Conservation (phyloP, 768 basidiomycete species). For the Boletales sp. region DNA sequence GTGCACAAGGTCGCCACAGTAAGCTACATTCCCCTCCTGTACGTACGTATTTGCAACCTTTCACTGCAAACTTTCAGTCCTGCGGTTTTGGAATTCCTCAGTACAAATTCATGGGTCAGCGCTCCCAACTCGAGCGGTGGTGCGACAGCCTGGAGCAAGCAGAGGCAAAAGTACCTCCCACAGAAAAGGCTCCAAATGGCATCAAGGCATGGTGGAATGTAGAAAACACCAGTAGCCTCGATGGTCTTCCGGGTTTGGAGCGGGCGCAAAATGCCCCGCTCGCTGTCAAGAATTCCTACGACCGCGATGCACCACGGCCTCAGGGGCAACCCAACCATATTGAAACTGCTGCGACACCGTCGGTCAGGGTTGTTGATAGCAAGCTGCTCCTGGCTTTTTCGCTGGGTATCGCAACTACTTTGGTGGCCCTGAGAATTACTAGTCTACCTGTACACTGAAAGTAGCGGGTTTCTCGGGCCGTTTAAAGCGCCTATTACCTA, state of each 20-base stretch:
- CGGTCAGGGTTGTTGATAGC: neutral
- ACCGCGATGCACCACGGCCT: slow-evolving; percentile 11
- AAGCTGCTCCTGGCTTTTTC: slow-evolving; percentile 28
- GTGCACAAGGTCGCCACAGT: slow-evolving; percentile 56
- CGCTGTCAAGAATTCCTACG: slow-evolving; percentile 19
- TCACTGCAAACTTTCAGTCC: slow-evolving; percentile 40
- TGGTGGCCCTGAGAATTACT: slow-evolving; percentile 9
- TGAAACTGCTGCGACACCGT: neutral
- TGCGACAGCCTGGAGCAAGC: slow-evolving; percentile 40
- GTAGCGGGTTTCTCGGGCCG: too few species aligned
- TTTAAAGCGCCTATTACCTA: too few species aligned
- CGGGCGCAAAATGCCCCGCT: slow-evolving; percentile 24
- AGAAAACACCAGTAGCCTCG: slow-evolving; percentile 49
- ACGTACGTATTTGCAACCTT: neutral
- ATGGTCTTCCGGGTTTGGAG: slow-evolving; percentile 51
- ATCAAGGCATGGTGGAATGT: slow-evolving; percentile 54
- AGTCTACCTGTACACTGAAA: slow-evolving; percentile 5
- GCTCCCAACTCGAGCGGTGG: slow-evolving; percentile 48
- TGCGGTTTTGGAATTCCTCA: slow-evolving; percentile 65
- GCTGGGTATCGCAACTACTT: slow-evolving; percentile 23
- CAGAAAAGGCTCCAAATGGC: slow-evolving; percentile 35
- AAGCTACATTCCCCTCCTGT: slow-evolving; percentile 9
- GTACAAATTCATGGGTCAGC: slow-evolving; percentile 54
- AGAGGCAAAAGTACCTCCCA: slow-evolving; percentile 30
- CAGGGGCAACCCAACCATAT: neutral